Base-by-base conservation (phyloP, 495 filamentous ascomycete genomes). In the Penicillium cosmopolitanum region DNA sequence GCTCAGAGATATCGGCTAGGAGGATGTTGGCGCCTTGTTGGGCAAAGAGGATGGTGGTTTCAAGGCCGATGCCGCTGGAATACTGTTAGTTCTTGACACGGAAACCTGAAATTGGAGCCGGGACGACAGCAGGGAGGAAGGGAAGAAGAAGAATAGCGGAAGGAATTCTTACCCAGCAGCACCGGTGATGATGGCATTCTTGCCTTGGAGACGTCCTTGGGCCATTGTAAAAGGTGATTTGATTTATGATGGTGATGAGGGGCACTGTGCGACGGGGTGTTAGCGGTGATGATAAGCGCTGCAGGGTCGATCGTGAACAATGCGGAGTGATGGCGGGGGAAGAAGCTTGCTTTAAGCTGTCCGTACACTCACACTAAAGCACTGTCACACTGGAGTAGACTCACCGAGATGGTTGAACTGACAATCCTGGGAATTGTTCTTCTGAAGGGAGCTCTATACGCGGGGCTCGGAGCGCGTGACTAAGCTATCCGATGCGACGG, bases 161-260 rank as follows among this genome's bases (percentile, higher is more conserved):
- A 19, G 9, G 21, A 18, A 25, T 1, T 13, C 86, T 65, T 84
- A 96, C 92, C 93, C 90, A 60, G 91, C 93, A 36, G 89, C 93
- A 60, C 93, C 93, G 33, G 93, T 97, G 73, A 97, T 82, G 61
- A 97, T 85, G 72, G 90, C 89, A 77, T 95, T 96, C 80, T 96
- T 97, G 72, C 91, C 92, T 36, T 84, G 78, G 35, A 97, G 80
- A 71, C 93, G 87, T 58, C 83, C 84, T 57, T 62, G 57, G 28
- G 64, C 68, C 68, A 70, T 70, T 55, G 43, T 64, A 50, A 34
- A 21, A 34, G 15, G 56, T 43, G 12, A 6, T 53, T 58, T 23
- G 3, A 7, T 35, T 18, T 51, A 13, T 34, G n/a, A 35, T 5
- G 23, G 23, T 50, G 47, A 33, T 48, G 46, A 25, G 46, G 46